Percentiles rank a stretch among this genome's conserved stretches.
Evolutionary conservation across 805 yeast genomes (phyloP).

Genomic region (Metschnikowia santaceciliae): DNA sequence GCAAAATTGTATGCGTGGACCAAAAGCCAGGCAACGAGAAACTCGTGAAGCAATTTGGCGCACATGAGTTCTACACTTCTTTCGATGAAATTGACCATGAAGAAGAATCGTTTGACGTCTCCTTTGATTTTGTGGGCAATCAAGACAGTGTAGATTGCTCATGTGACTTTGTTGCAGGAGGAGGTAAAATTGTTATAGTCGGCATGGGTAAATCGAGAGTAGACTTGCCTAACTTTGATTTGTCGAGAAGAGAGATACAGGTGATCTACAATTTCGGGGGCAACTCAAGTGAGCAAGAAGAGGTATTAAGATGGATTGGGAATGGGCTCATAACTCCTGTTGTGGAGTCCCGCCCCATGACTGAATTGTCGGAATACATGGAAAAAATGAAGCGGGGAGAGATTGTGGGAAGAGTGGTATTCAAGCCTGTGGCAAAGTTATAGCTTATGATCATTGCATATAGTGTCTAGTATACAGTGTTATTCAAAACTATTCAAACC

Average conservation of each 20-base stretch:
- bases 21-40: constrained; percentile 14
- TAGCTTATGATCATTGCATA: neutral
- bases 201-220: constrained; percentile 40
- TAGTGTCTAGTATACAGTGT: neutral
- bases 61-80: constrained; percentile 38
- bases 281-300: constrained; percentile 39
- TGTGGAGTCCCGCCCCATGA: constrained; percentile 26
- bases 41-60: constrained; percentile 35
- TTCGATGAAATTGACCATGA: constrained; percentile 22
- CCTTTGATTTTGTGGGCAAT: constrained; percentile 37
- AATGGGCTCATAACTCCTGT: constrained; percentile 39
- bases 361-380: constrained; percentile 33
- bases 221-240: constrained; percentile 27
- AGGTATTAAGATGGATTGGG: constrained; percentile 40
- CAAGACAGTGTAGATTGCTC: constrained; percentile 26
- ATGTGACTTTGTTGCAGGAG: constrained; percentile 27
- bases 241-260: constrained; percentile 41
- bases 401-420: constrained; percentile 42
- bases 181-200: constrained; percentile 40
- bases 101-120: constrained; percentile 32
- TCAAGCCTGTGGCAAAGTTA: constrained; percentile 16
- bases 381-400: constrained; percentile 35
- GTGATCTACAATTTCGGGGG: constrained; percentile 44
- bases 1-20: constrained; percentile 33
- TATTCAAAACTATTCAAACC: no score